These are phyloP conservation scores for Ananas comosus DNA, from an alignment of 176 grass and related monocot genomes.

Conservation along the genomic window DNA sequence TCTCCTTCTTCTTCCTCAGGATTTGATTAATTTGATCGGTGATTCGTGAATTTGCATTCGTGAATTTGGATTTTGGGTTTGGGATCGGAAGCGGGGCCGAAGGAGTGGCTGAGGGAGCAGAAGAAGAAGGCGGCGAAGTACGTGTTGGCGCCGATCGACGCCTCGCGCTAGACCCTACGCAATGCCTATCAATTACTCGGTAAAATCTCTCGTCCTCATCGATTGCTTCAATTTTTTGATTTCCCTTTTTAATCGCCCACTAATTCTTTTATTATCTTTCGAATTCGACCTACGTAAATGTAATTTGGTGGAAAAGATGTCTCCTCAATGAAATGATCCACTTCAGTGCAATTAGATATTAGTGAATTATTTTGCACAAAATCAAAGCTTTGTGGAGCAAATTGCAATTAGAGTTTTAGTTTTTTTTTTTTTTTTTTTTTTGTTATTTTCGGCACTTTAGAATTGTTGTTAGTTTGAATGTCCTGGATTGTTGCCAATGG, in stretches of 20 bases:
- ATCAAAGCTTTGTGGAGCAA: too few species aligned
- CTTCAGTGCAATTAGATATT: not conserved
- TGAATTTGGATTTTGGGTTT: not conserved
- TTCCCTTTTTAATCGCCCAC: too few species aligned
- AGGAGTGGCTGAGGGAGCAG: conserved; percentile 79
- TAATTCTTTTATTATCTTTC: too few species aligned
- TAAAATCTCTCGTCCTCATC: conserved; percentile 7
- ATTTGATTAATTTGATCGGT: not conserved
- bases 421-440: too few species aligned
- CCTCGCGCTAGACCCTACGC: conserved; percentile 57
- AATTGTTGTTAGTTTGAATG: not conserved
- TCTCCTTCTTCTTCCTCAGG: not conserved
- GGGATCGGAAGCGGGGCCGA: conserved; percentile 54
- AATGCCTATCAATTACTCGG: conserved; percentile 48
- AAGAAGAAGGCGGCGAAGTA: conserved; percentile 80
- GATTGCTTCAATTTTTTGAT: too few species aligned
- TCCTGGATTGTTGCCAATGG: conserved; percentile 2
- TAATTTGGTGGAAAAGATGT: too few species aligned
- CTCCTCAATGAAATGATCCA: too few species aligned
- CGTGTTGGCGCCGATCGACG: conserved; percentile 69
- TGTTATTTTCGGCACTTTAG: too few species aligned
- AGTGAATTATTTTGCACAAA: too few species aligned
- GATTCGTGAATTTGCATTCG: not conserved
- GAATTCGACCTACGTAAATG: too few species aligned
- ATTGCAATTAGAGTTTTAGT: too few species aligned